A percentile compares a stretch with the other conserved stretches of the same genome.
Evolutionary conservation across 768 basidiomycete genomes (phyloP).

Genomic region (Mycena amicta): DNA sequence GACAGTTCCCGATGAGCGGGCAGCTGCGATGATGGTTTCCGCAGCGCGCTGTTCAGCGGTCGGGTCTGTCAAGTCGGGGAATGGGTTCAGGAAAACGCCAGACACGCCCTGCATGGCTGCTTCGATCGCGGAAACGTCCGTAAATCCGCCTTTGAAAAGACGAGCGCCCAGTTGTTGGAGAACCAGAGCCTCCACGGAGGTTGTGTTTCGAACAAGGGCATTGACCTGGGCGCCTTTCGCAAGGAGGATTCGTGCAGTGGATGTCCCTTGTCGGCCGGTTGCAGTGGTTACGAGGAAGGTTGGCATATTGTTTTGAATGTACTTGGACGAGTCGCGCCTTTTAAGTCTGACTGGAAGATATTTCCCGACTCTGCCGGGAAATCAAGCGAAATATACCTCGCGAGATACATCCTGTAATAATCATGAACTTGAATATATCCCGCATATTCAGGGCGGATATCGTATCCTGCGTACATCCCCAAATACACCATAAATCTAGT

Average conservation of each 20-base stretch:
- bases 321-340: too few species aligned
- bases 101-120: constrained; percentile 14
- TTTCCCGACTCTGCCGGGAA: too few species aligned
- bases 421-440: too few species aligned
- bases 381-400: too few species aligned
- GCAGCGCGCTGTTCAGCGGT: constrained; percentile 6
- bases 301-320: constrained; percentile 15
- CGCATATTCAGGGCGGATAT: too few species aligned
- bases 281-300: constrained; percentile 16
- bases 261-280: constrained; percentile 19
- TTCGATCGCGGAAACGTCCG: constrained; percentile 12
- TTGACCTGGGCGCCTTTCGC: constrained; percentile 10
- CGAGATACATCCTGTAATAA: too few species aligned
- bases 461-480: too few species aligned
- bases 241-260: constrained; percentile 15
- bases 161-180: constrained; percentile 12
- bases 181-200: not conserved
- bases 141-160: constrained; percentile 13
- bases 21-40: constrained; percentile 12
- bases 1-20: constrained; percentile 15
- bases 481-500: too few species aligned
- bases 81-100: constrained; percentile 20
- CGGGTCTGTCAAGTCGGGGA: constrained; percentile 10
- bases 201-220: constrained; percentile 14
- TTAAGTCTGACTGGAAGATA: too few species aligned